phyloP scores from a whole-genome alignment of 352 stramenopile species.

The Phytopythium oedochilum region DNA sequence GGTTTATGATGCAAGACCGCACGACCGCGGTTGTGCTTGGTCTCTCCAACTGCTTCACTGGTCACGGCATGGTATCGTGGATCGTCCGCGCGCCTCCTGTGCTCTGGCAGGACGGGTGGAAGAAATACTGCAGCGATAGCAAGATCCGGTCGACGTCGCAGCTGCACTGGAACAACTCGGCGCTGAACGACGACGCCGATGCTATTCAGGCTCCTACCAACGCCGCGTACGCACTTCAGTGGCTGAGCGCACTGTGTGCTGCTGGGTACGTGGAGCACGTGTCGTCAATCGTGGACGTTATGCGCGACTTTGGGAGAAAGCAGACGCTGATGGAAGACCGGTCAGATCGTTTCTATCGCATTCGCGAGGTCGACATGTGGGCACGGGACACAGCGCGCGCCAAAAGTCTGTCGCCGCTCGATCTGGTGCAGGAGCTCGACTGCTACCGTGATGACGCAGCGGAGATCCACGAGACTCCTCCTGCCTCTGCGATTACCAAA shows the following conservation, averaged over 20 bases:
- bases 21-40: slow-evolving; percentile 27
- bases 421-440: slow-evolving; percentile 62
- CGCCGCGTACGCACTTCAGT: slow-evolving; percentile 29
- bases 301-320: slow-evolving; percentile 26
- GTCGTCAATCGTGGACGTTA: slow-evolving; percentile 7
- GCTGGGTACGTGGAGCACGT: slow-evolving; percentile 58
- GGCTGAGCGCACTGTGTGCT: slow-evolving; percentile 53
- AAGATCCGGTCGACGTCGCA: slow-evolving; percentile 11
- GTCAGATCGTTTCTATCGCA: slow-evolving; percentile 40
- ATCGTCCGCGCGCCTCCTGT: slow-evolving; percentile 35
- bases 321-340: slow-evolving; percentile 41
- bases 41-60: slow-evolving; percentile 46
- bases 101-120: slow-evolving; percentile 53
- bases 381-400: slow-evolving; percentile 18
- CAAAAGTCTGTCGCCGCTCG: slow-evolving; percentile 54
- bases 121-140: slow-evolving; percentile 38
- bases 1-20: slow-evolving; percentile 54
- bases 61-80: slow-evolving; percentile 61
- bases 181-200: slow-evolving; percentile 34
- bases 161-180: slow-evolving; percentile 30
- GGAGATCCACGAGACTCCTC: not conserved
- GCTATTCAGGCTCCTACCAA: slow-evolving; percentile 39
- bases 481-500: not conserved
- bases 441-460: slow-evolving; percentile 20
- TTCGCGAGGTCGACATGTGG: slow-evolving; percentile 55